Base-by-base conservation (phyloP, 495 filamentous ascomycete species). In the Amniculicola lignicola region DNA sequence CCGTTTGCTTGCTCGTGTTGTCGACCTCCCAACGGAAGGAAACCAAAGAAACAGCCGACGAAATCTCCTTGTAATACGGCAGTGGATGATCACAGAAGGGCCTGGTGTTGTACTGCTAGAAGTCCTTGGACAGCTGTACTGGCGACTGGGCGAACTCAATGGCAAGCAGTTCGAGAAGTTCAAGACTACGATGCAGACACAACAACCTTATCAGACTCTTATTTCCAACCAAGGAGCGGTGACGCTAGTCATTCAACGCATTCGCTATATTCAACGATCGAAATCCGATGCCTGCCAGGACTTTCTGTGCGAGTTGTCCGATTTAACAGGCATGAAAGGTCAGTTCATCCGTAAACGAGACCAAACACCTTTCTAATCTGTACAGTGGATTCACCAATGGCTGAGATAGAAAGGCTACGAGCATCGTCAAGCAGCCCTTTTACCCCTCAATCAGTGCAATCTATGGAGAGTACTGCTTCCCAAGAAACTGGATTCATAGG, bases 271-370 rank as follows among this genome's bases (percentile, higher is more conserved):
- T 22, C 57, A 60, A 31, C 18, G 44, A 18, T 60, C 57, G 10
- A 60, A 60, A 38, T 31, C 57, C 42, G 57, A 60, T 31, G 57
- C 57, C 36, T 60, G 57, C 50, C 57, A 60, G 51, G 57, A 60
- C 25, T 60, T 60, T 28, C 44, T 60, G 14, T 42, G 41, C 38
- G 57, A 60, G 23, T 27, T 60, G 2, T 60, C 57, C 9, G 50
- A 60, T 38, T 23, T 52, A 4, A 48, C 49, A n/a, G 57, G 50
- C 21, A 33, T 54, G 4, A 60, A 60, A 44, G 50, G 57, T 60
- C 10, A 49, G 57, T 44, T 16, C 18, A 24, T 21, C 5, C 41
- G 28, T n/a, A 14, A 24, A 12, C 14, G 21, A 29, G 9, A 1
- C 14, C 37, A n/a, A 11, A 43, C 2, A 1, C 28, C 18, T n/a